phyloP scores from a whole-genome alignment of 2,329 filamentous ascomycete genomes.

The Aureobasidium sp. region DNA sequence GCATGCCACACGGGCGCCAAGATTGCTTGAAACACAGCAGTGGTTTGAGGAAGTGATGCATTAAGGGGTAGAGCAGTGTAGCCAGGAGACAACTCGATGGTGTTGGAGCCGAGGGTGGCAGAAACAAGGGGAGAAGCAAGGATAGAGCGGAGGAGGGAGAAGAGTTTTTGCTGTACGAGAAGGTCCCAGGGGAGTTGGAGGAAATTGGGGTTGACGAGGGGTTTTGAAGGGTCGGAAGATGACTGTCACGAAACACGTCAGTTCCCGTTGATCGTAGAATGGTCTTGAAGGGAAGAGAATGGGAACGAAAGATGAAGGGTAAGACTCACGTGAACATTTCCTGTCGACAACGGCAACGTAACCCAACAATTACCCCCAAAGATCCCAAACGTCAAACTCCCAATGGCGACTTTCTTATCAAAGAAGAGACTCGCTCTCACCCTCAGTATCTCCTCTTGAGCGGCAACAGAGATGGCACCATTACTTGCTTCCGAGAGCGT shows the following conservation, averaged over 20 bases:
- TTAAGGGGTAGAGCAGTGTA: not conserved
- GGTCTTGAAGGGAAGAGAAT: too few species aligned
- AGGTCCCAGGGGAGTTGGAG: conserved; percentile 30
- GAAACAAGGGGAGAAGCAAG: not conserved
- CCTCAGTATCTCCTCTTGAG: conserved; percentile 33
- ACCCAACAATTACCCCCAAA: conserved; percentile 27
- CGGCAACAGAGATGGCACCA: conserved; percentile 16
- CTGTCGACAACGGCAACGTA: conserved; percentile 27
- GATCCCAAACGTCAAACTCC: conserved; percentile 34
- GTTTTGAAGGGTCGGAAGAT: conserved; percentile 23
- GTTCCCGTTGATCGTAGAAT: too few species aligned
- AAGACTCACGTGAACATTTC: conserved; percentile 20
- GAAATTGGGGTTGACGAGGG: conserved; percentile 33
- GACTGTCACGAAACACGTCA: conserved; percentile 2
- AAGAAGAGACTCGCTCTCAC: conserved; percentile 43
- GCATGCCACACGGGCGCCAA: not conserved
- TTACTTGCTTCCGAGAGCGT: conserved; percentile 15
- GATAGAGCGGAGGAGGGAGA: conserved; percentile 22
- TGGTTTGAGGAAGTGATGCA: conserved; percentile 12
- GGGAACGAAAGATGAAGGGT: too few species aligned
- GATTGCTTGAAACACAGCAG: not conserved
- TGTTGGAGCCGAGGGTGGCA: conserved; percentile 17
- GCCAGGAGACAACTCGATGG: conserved; percentile 21
- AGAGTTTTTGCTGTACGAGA: conserved; percentile 23
- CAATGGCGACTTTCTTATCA: conserved; percentile 34